These are phyloP conservation scores for Miscanthus sacchariflorus DNA, from an alignment of 202 grass and related monocot species.

Conservation along the genomic window DNA sequence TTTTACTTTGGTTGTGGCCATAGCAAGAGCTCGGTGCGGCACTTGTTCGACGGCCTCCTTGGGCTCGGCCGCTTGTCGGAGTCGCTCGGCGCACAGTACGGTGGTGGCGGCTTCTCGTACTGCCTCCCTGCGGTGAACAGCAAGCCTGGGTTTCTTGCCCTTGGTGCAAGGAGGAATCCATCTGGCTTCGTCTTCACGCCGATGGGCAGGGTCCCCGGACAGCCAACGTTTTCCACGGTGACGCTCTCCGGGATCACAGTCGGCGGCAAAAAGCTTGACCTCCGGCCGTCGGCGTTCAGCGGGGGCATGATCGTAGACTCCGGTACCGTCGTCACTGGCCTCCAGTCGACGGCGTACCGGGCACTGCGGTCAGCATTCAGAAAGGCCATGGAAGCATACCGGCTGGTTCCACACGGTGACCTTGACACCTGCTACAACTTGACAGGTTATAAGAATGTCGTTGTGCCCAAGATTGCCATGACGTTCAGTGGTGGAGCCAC, in stretches of 20 bases:
- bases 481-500: constrained; percentile 44
- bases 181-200: constrained; percentile 49
- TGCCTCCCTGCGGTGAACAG: constrained; percentile 48
- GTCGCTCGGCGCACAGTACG: constrained; percentile 4
- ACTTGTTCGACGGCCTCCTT: not conserved
- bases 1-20: constrained; percentile 56
- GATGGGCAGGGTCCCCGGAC: not conserved
- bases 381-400: constrained; percentile 55
- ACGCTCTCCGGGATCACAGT: constrained; percentile 55
- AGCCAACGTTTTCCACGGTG: constrained; percentile 54
- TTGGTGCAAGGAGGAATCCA: not conserved
- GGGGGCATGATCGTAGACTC: constrained; percentile 64
- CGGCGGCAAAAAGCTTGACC: constrained; percentile 41
- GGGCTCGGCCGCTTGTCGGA: constrained; percentile 6
- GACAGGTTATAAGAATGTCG: constrained; percentile 26
- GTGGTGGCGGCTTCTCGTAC: constrained; percentile 41
- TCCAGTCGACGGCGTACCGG: constrained; percentile 47
- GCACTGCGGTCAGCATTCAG: constrained; percentile 50
- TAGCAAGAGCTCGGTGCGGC: not conserved
- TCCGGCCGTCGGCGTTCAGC: constrained; percentile 37
- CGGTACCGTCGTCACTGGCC: constrained; percentile 50
- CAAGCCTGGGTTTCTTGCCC: constrained; percentile 40
- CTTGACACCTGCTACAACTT: constrained; percentile 78
- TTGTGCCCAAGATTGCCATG: constrained; percentile 49
- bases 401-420: constrained; percentile 9